Percentiles rank a stretch among this genome's conserved stretches.
Conservation (phyloP, 495 filamentous ascomycete genomes). For the Penicillium turbatum region DNA sequence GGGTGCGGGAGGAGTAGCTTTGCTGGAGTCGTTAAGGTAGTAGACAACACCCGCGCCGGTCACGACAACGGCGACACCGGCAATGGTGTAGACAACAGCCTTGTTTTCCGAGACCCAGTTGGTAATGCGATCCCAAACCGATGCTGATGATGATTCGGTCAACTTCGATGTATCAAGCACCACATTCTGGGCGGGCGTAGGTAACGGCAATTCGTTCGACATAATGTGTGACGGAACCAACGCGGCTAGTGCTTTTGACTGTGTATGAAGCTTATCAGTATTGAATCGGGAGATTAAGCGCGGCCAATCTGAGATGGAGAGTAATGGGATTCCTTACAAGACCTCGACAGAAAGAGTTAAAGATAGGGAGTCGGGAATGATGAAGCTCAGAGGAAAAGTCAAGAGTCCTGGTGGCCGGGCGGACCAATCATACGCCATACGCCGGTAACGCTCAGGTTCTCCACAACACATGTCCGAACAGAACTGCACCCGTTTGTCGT, state of each 20-base stretch:
- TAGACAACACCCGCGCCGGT: slow-evolving; percentile 88
- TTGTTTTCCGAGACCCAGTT: slow-evolving; percentile 95
- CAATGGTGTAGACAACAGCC: slow-evolving; percentile 90
- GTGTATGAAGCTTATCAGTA: neutral
- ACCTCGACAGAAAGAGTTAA: slow-evolving; percentile 23
- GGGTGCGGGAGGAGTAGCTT: slow-evolving; percentile 28
- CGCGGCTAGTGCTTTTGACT: slow-evolving; percentile 19
- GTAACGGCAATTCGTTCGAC: slow-evolving; percentile 40
- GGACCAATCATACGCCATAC: slow-evolving; percentile 38
- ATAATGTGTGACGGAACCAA: slow-evolving; percentile 33
- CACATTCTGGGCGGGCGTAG: slow-evolving; percentile 38
- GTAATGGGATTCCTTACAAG: slow-evolving; percentile 13
- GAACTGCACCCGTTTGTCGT: neutral
- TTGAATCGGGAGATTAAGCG: neutral
- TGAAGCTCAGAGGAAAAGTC: slow-evolving; percentile 38
- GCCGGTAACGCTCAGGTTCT: slow-evolving; percentile 21
- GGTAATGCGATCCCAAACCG: slow-evolving; percentile 82
- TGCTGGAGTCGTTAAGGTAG: slow-evolving; percentile 59
- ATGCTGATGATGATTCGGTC: slow-evolving; percentile 52
- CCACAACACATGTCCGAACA: slow-evolving; percentile 11
- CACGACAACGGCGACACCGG: slow-evolving; percentile 86
- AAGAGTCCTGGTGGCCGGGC: slow-evolving; percentile 21
- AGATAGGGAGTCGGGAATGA: slow-evolving; percentile 31
- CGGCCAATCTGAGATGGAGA: neutral
- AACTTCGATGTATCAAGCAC: slow-evolving; percentile 49